These are phyloP conservation scores for Diaporthe batatas DNA, from an alignment of 2,329 filamentous ascomycete genomes.

Conservation along the genomic window DNA sequence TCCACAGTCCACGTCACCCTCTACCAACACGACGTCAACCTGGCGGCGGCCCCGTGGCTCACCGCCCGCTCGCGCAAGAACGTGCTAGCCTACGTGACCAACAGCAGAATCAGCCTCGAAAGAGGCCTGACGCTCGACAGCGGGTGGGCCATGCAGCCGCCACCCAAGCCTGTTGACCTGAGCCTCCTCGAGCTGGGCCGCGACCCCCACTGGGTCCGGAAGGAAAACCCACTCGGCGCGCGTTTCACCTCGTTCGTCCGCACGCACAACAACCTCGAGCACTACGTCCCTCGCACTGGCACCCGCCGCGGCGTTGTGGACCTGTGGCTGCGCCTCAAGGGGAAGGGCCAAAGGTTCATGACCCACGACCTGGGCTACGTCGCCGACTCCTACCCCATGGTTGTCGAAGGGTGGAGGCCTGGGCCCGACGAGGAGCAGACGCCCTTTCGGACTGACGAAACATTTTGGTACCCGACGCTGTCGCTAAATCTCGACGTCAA, in stretches of 20 bases:
- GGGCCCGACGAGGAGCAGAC: neutral
- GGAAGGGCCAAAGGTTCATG: neutral
- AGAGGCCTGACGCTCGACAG: constrained; percentile 16
- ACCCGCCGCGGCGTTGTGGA: constrained; percentile 21
- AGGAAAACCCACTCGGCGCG: neutral
- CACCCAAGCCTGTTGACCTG: neutral
- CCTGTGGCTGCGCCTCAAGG: constrained; percentile 10
- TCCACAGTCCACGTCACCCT: constrained; percentile 7
- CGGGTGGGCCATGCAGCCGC: constrained; percentile 3
- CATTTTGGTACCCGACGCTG: constrained; percentile 23
- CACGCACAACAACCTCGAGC: constrained; percentile 16
- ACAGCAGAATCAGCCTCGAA: constrained; percentile 2
- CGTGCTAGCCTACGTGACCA: constrained; percentile 20
- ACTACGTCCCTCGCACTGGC: constrained; percentile 4
- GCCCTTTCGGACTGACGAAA: constrained; percentile 6
- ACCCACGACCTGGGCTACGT: constrained; percentile 2
- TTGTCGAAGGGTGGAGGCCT: constrained; percentile 21
- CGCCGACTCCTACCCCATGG: constrained; percentile 20
- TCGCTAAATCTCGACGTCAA: constrained; percentile 19
- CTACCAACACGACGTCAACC: neutral
- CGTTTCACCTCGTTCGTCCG: constrained; percentile 6
- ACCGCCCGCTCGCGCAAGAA: constrained; percentile 8
- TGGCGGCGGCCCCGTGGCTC: neutral
- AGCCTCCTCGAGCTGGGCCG: neutral
- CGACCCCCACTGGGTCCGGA: constrained; percentile 1